A percentile compares a stretch with the other conserved stretches of the same genome.
Evolutionary conservation across 2,329 filamentous ascomycete species (phyloP).

Genomic region (Sordariomycetes sp.): DNA sequence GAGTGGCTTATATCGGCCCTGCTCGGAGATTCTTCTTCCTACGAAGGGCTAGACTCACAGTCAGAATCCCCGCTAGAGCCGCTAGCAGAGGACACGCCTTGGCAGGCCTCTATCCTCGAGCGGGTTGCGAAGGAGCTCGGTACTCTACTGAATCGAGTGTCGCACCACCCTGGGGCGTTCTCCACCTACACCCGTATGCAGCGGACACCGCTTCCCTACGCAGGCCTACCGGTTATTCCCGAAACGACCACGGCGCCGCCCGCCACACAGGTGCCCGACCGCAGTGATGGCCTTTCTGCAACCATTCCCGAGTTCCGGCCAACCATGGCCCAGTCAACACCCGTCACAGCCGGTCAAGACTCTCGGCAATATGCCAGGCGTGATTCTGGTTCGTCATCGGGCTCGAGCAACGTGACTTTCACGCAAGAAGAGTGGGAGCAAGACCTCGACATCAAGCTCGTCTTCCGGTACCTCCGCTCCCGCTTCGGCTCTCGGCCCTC

Average conservation of each 20-base stretch:
- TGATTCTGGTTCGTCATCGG: background rate
- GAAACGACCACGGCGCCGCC: slow-evolving; percentile 26
- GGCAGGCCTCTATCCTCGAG: slow-evolving; percentile 73
- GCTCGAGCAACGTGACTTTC: slow-evolving; percentile 21
- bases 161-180: slow-evolving; percentile 75
- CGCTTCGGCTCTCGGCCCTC: slow-evolving; percentile 52
- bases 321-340: slow-evolving; percentile 24
- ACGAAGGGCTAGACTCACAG: slow-evolving; percentile 11
- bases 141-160: slow-evolving; percentile 69
- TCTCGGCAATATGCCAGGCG: background rate
- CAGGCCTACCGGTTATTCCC: slow-evolving; percentile 59
- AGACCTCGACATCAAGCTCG: slow-evolving; percentile 80
- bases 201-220: slow-evolving; percentile 60
- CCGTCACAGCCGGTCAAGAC: slow-evolving; percentile 10
- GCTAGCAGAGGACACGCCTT: slow-evolving; percentile 33
- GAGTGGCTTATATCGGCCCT: slow-evolving; percentile 76
- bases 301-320: slow-evolving; percentile 36
- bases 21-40: slow-evolving; percentile 46
- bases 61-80: slow-evolving; percentile 14
- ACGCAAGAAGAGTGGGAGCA: slow-evolving; percentile 85
- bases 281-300: slow-evolving; percentile 38
- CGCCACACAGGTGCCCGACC: slow-evolving; percentile 14
- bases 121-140: slow-evolving; percentile 82
- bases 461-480: slow-evolving; percentile 77
- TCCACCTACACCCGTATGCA: slow-evolving; percentile 63